Percentiles rank a stretch among this genome's conserved stretches.
phyloP scores from a whole-genome alignment of 1,284 basidiomycete genomes.

The Omphalotus olearius region DNA sequence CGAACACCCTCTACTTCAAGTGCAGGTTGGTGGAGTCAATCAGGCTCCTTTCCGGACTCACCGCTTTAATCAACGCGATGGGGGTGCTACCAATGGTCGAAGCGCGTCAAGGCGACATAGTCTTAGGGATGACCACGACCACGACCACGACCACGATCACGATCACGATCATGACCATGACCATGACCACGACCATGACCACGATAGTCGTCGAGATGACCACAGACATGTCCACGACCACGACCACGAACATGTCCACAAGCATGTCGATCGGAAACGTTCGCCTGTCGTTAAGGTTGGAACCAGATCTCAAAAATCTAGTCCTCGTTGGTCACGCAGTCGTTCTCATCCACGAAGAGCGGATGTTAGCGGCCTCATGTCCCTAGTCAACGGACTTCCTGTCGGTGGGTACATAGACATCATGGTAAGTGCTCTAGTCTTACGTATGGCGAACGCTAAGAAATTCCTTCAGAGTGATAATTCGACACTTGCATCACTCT shows the following conservation, averaged over 20 bases:
- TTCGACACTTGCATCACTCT: background rate
- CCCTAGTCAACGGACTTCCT: background rate
- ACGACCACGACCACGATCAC: slow-evolving; percentile 11
- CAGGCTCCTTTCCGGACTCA: slow-evolving; percentile 7
- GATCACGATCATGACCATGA: slow-evolving; percentile 19
- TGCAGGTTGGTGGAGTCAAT: background rate
- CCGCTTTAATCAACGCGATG: background rate
- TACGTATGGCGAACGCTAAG: background rate
- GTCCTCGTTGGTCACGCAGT: background rate
- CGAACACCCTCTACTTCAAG: background rate
- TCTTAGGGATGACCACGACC: background rate
- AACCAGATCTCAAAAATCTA: too few species aligned
- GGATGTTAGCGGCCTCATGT: too few species aligned
- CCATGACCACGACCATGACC: slow-evolving; percentile 13
- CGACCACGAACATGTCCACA: slow-evolving; percentile 13
- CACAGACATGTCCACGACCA: slow-evolving; percentile 17
- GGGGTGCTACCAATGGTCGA: background rate
- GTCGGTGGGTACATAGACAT: slow-evolving; percentile 5
- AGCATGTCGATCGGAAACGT: background rate
- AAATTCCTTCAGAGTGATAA: slow-evolving; percentile 1
- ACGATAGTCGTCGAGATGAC: slow-evolving; percentile 16
- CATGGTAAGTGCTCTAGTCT: background rate
- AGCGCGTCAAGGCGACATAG: slow-evolving; percentile 4
- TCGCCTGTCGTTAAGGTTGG: background rate
- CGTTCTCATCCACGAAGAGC: slow-evolving; percentile 4